Percentiles rank a stretch among this genome's conserved stretches.
Evolutionary conservation across 2,329 filamentous ascomycete genomes (phyloP).

Genomic region (Neofusicoccum cordaticola): DNA sequence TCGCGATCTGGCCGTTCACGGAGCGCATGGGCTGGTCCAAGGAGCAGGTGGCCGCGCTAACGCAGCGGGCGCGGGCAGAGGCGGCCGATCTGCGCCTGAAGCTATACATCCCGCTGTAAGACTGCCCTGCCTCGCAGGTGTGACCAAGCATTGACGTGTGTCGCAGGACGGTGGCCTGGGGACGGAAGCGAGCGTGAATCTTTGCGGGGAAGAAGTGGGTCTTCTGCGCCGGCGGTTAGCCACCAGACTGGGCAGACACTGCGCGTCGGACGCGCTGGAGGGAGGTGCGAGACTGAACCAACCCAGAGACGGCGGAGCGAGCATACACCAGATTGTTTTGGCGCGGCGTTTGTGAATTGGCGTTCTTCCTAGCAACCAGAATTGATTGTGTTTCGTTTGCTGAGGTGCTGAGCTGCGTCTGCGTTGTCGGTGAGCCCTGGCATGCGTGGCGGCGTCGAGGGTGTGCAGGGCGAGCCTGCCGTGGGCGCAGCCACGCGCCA

Average conservation of each 20-base stretch:
- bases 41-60: conserved; percentile 30
- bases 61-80: conserved; percentile 29
- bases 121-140: background rate
- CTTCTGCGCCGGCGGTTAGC: conserved; percentile 11
- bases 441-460: background rate
- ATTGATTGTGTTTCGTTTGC: background rate
- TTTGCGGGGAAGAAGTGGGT: conserved; percentile 15
- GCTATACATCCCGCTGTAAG: conserved; percentile 38
- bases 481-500: background rate
- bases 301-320: background rate
- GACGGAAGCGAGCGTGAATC: conserved; percentile 25
- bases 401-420: background rate
- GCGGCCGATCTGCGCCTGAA: conserved; percentile 29
- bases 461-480: background rate
- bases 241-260: background rate
- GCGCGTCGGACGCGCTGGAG: background rate
- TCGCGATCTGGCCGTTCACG: conserved; percentile 37
- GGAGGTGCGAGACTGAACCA: conserved; percentile 2
- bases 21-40: conserved; percentile 31
- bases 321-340: conserved; percentile 8
- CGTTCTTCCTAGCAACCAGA: conserved; percentile 7
- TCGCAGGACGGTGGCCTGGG: conserved; percentile 28
- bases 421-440: background rate
- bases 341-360: conserved; percentile 1
- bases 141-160: background rate